Base-by-base conservation (phyloP, 1,284 basidiomycete genomes). In the Boletellus deceptivus region DNA sequence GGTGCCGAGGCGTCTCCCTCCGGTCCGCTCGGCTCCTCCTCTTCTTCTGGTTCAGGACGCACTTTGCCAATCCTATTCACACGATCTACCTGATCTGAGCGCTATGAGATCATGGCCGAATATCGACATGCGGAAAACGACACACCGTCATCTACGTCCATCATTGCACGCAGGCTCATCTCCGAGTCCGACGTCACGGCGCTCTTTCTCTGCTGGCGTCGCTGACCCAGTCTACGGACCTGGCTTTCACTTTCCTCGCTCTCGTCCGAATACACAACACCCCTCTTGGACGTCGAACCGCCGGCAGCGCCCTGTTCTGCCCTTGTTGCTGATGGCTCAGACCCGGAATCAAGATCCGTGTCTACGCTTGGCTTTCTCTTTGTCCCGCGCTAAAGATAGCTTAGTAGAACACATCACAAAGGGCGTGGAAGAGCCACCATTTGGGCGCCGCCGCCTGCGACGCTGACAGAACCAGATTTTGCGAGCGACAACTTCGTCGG, bases 91-190 rank as follows among this genome's bases (percentile, higher is more conserved):
- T 74, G 60, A 37, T 77, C 79, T 78, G 47, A n/a, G 5, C 20
- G 16, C 7, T 2, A 0, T 63, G 42, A 58, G 29, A 34, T 33
- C 4, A 41, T 6, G 11, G 14, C 4, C 10, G 4, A 6, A 41
- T 0, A 22, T 13, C 2, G 17, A n/a, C 1, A 35, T 36, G 20
- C 8, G 9, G 25, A 39, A 40, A 48, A 31, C 11, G 43, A 56
- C 75, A 33, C 48, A 84, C 84, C 79, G 62, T 90, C 86, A 55
- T 87, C 84, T 48, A 89, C 76, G 49, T 90, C 86, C 87, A 89
- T 89, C 75, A 89, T 79, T 11, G 78, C 82, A 39, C 70, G 70
- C 27, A 82, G 64, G 43, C 80, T 81, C 54, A 59, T 66, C 56
- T 76, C 71, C 2, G 64, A 64, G 27, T 72, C 68, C 6, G 65